Evolutionary conservation across 805 yeast species (phyloP).

Genomic region (Lipomyces yamadae): DNA sequence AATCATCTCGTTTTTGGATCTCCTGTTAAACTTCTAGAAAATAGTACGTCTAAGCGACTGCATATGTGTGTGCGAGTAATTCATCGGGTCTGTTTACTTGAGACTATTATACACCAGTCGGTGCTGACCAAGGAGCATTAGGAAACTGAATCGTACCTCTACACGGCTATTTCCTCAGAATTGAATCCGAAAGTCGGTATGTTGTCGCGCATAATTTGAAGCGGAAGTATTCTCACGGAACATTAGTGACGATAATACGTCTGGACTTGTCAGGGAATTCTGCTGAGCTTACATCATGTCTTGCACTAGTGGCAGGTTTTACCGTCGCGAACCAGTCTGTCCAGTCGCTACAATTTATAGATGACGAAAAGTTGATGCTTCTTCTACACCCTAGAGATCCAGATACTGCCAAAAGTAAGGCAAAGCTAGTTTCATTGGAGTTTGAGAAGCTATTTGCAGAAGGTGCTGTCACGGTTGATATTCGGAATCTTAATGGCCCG

Average conservation of each 20-base stretch:
- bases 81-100: neutral
- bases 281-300: slow-evolving; percentile 16
- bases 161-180: slow-evolving; percentile 3
- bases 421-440: slow-evolving; percentile 4
- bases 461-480: neutral
- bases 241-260: slow-evolving; percentile 17
- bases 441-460: neutral
- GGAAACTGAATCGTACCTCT: slow-evolving; percentile 4
- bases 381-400: slow-evolving; percentile 17
- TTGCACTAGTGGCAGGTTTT: slow-evolving; percentile 5
- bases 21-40: slow-evolving; percentile 15
- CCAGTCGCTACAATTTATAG: slow-evolving; percentile 24
- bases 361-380: slow-evolving; percentile 27
- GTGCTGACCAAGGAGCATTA: slow-evolving; percentile 3
- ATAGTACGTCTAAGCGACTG: neutral
- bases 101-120: slow-evolving; percentile 6
- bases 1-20: slow-evolving; percentile 29
- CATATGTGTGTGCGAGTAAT: slow-evolving; percentile 12
- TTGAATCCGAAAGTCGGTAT: neutral
- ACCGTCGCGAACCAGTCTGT: neutral
- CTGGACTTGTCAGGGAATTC: slow-evolving; percentile 14
- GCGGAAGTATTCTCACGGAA: too few species aligned
- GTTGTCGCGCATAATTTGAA: neutral
- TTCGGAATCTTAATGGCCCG: neutral
- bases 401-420: neutral